phyloP scores from a whole-genome alignment of 257 asterid genomes.

The Fraxinus americana region DNA sequence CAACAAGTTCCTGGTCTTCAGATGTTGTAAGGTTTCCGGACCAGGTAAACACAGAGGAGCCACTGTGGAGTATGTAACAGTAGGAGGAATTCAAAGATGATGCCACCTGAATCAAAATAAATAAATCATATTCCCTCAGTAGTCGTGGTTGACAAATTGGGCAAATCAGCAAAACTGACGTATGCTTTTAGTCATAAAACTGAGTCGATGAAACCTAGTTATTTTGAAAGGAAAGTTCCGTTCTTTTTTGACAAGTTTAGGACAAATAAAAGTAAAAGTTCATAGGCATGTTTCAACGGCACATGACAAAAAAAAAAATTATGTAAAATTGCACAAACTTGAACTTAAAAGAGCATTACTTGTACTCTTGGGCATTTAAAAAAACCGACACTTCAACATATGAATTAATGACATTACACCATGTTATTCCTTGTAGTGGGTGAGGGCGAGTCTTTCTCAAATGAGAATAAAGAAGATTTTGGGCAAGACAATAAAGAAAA shows the following conservation, averaged over 20 bases:
- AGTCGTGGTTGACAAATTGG: background rate
- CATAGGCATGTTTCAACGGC: background rate
- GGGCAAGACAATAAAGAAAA: constrained; percentile 17
- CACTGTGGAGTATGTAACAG: constrained; percentile 73
- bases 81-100: constrained; percentile 72
- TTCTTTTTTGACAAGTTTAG: background rate
- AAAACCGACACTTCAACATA: background rate
- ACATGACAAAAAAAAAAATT: background rate
- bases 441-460: constrained; percentile 11
- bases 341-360: background rate
- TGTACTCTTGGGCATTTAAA: background rate
- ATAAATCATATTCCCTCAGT: constrained; percentile 10
- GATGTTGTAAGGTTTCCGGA: constrained; percentile 63
- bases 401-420: background rate
- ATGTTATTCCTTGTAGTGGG: background rate
- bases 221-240: background rate
- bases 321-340: background rate
- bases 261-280: background rate
- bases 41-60: constrained; percentile 63
- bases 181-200: background rate
- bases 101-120: constrained; percentile 57
- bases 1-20: constrained; percentile 78
- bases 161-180: background rate
- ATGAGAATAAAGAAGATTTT: constrained; percentile 12
- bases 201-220: background rate